phyloP scores from a whole-genome alignment of 2,329 filamentous ascomycete genomes.

The Nigrospora oryzae region DNA sequence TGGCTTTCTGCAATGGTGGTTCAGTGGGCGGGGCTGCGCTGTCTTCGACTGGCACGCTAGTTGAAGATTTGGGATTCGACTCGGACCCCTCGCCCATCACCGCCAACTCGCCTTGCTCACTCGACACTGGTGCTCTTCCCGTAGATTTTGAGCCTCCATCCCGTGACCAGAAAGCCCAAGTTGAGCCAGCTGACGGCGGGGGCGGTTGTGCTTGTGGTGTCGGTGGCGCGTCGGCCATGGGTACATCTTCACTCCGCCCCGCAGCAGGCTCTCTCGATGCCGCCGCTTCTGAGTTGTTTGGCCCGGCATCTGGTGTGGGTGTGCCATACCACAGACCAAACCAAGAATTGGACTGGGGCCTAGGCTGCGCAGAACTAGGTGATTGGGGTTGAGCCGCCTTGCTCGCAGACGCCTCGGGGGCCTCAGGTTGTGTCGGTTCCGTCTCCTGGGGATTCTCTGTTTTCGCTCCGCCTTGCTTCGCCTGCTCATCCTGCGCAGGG shows the following conservation, averaged over 20 bases:
- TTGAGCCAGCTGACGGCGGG: slow-evolving; percentile 48
- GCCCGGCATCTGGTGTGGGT: slow-evolving; percentile 7
- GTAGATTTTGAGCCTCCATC: slow-evolving; percentile 33
- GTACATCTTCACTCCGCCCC: slow-evolving; percentile 29
- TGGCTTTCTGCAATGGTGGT: slow-evolving; percentile 14
- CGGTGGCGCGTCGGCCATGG: slow-evolving; percentile 32
- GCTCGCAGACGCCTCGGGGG: neutral
- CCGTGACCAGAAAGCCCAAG: slow-evolving; percentile 76
- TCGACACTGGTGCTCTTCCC: slow-evolving; percentile 17
- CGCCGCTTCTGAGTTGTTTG: slow-evolving; percentile 6
- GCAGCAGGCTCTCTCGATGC: slow-evolving; percentile 11
- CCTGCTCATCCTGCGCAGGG: neutral
- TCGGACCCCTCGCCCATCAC: slow-evolving; percentile 50
- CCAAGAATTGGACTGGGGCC: slow-evolving; percentile 20
- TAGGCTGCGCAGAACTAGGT: slow-evolving; percentile 7
- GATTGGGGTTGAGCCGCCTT: slow-evolving; percentile 8
- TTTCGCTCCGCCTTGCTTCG: neutral
- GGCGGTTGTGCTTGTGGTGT: slow-evolving; percentile 10
- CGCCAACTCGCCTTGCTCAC: slow-evolving; percentile 44
- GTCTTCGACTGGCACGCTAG: slow-evolving; percentile 31
- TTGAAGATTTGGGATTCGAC: slow-evolving; percentile 40
- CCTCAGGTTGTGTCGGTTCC: slow-evolving; percentile 5
- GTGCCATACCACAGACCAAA: slow-evolving; percentile 23
- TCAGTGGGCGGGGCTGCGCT: slow-evolving; percentile 21
- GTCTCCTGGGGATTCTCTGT: neutral